Evolutionary conservation across 192 early-diverging fungal species (phyloP).

Genomic region (Coemansia sp.): DNA sequence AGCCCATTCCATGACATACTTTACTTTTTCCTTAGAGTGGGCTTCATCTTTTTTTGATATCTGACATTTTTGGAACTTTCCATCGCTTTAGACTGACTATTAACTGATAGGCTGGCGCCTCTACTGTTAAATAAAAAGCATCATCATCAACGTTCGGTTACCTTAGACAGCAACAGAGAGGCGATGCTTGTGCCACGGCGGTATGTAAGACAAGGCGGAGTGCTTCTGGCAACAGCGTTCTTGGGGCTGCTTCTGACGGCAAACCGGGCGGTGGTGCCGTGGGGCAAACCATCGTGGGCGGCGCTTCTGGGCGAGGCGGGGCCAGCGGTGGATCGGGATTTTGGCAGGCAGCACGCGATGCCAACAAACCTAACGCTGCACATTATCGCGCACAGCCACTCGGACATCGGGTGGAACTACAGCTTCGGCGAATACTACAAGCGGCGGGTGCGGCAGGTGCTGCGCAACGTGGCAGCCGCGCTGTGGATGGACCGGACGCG

Average conservation of each 20-base stretch:
- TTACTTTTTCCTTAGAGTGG: too few relatives aligned
- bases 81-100: too few relatives aligned
- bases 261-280: conserved; percentile 32
- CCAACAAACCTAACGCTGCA: conserved; percentile 41
- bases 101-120: too few relatives aligned
- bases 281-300: conserved; percentile 41
- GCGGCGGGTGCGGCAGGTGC: conserved; percentile 27
- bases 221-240: background rate
- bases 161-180: background rate
- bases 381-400: conserved; percentile 49
- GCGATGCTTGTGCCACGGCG: conserved; percentile 22
- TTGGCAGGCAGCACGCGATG: background rate
- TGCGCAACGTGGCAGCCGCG: conserved; percentile 26
- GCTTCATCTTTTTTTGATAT: too few relatives aligned
- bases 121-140: too few relatives aligned
- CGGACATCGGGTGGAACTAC: conserved; percentile 55
- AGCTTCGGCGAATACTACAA: conserved; percentile 44
- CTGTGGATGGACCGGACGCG: conserved; percentile 27
- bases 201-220: conserved; percentile 10
- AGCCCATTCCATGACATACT: too few relatives aligned
- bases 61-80: too few relatives aligned
- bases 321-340: conserved; percentile 26
- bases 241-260: conserved; percentile 12
- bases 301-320: conserved; percentile 33
- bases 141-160: too few relatives aligned